These are phyloP conservation scores for Drechslerella dactyloides DNA, from an alignment of 2,329 filamentous ascomycete species.

Conservation along the genomic window DNA sequence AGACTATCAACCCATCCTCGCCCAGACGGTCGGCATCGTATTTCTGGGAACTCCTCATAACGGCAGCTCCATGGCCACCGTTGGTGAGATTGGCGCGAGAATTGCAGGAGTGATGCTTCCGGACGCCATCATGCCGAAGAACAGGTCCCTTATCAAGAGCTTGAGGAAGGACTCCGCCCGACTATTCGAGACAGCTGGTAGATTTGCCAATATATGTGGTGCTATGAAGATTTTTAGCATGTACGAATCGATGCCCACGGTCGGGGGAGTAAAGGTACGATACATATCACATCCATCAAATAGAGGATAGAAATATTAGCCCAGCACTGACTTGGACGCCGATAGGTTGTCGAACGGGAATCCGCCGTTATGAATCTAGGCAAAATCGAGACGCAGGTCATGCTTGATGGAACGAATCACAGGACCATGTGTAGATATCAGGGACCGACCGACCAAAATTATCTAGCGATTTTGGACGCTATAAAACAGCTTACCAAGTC, in stretches of 20 bases:
- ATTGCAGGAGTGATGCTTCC: conserved; percentile 38
- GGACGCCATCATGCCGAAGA: conserved; percentile 43
- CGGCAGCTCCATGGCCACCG: conserved; percentile 29
- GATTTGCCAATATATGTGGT: conserved; percentile 37
- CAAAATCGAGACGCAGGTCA: conserved; percentile 39
- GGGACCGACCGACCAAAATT: conserved; percentile 40
- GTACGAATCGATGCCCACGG: conserved; percentile 36
- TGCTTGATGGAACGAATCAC: conserved; percentile 42
- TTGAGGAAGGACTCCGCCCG: conserved; percentile 33
- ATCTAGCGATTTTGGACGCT: conserved; percentile 33
- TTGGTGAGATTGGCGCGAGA: conserved; percentile 37
- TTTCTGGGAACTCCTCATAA: conserved; percentile 46
- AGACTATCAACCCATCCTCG: conserved; percentile 43
- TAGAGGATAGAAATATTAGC: not conserved
- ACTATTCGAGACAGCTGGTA: conserved; percentile 40
- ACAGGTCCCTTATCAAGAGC: conserved; percentile 39
- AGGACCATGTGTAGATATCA: conserved; percentile 41
- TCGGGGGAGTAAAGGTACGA: conserved; percentile 36
- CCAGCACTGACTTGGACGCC: not conserved
- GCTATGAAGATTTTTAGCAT: conserved; percentile 47
- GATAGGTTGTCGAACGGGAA: conserved; percentile 35
- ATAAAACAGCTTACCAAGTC: conserved; percentile 37
- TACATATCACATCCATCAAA: not conserved
- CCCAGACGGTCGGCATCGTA: conserved; percentile 37
- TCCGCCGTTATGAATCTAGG: conserved; percentile 44